Percentiles rank a stretch among this genome's conserved stretches.
Evolutionary conservation across 768 basidiomycete genomes (phyloP).

Genomic region (Amanita muscaria): DNA sequence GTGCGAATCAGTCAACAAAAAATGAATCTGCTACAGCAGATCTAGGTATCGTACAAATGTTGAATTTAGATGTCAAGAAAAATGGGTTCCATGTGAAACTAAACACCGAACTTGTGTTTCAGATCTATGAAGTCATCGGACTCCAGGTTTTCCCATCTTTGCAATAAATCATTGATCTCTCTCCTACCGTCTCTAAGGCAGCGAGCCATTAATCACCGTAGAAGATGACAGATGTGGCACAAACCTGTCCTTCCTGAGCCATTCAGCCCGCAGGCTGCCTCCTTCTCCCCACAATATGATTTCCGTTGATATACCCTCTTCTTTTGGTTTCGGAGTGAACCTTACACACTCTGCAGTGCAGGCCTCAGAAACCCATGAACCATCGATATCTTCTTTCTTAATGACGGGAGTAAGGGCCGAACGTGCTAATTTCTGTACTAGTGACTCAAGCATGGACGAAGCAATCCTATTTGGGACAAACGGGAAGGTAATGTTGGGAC

Average conservation of each 20-base stretch:
- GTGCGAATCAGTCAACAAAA: too few species aligned
- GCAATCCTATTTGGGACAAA: constrained; percentile 57
- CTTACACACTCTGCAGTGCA: constrained; percentile 23
- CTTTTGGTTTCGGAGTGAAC: constrained; percentile 26
- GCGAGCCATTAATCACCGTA: constrained; percentile 8
- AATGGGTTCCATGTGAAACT: constrained; percentile 11
- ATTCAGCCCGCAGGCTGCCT: constrained; percentile 43
- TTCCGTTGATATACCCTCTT: constrained; percentile 27
- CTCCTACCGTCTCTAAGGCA: constrained; percentile 40
- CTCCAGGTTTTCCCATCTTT: constrained; percentile 39
- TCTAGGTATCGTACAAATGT: constrained; percentile 6
- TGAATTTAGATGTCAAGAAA: neutral
- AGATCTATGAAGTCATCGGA: constrained; percentile 44
- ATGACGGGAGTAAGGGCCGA: constrained; percentile 27
- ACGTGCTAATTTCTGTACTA: constrained; percentile 39
- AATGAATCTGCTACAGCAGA: too few species aligned
- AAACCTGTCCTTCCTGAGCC: constrained; percentile 50
- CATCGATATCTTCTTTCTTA: constrained; percentile 34
- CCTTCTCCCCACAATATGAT: constrained; percentile 38
- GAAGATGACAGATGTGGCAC: constrained; percentile 12
- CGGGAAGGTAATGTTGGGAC: constrained; percentile 43
- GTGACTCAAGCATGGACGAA: constrained; percentile 40
- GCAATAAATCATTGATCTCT: constrained; percentile 43
- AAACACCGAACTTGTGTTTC: constrained; percentile 49
- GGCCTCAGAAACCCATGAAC: constrained; percentile 25